These are phyloP conservation scores for Plasmodiophora brassicae DNA, from an alignment of 208 protist genomes.

Conservation along the genomic window DNA sequence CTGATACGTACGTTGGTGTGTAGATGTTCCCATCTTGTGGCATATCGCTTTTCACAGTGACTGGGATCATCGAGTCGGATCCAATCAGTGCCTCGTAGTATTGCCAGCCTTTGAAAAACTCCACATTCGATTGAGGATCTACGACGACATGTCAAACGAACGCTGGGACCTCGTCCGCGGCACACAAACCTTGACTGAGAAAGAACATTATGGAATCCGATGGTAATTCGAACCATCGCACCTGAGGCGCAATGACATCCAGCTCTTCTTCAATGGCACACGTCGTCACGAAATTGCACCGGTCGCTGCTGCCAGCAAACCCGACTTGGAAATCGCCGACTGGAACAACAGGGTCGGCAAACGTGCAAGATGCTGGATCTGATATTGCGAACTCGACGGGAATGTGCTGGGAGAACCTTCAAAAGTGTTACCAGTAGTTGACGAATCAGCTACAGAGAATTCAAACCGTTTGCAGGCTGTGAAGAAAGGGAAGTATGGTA, in stretches of 20 bases:
- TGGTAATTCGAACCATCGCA: neutral
- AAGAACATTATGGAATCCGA: neutral
- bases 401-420: slow-evolving; percentile 25
- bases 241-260: neutral
- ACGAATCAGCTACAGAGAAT: no score
- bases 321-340: neutral
- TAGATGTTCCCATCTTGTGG: neutral
- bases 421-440: no score
- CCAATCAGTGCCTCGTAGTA: slow-evolving; percentile 2
- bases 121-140: neutral
- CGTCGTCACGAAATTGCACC: neutral
- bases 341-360: neutral
- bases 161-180: neutral
- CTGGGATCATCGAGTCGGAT: neutral
- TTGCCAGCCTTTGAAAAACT: neutral
- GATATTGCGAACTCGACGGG: neutral
- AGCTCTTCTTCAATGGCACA: slow-evolving; percentile 9
- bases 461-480: neutral
- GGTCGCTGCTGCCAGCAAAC: neutral
- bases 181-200: neutral
- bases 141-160: neutral
- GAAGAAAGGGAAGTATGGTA: slow-evolving; percentile 25
- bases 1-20: neutral
- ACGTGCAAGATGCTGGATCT: neutral
- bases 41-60: neutral